Evolutionary conservation across 441 rosid genomes (phyloP).

Genomic region (Biscutella laevigata): DNA sequence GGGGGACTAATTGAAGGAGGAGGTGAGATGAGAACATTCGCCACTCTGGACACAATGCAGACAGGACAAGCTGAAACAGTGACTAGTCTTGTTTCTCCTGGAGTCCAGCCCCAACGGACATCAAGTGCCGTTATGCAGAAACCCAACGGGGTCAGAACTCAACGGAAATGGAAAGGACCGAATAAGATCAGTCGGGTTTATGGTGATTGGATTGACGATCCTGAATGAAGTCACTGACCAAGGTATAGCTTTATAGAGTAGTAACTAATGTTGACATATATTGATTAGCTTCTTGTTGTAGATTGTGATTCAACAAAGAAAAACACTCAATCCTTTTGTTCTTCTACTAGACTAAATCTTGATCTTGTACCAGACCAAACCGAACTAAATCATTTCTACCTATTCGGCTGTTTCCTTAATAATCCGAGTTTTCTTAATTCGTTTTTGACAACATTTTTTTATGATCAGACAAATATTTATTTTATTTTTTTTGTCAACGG

Average conservation of each 20-base stretch:
- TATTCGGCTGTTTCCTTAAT: no score
- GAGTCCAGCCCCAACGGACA: constrained; percentile 55
- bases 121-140: constrained; percentile 44
- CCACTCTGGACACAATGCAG: constrained; percentile 41
- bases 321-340: no score
- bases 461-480: no score
- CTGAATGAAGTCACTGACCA: constrained; percentile 28
- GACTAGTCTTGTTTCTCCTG: constrained; percentile 35
- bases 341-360: no score
- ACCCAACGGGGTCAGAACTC: constrained; percentile 62
- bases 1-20: constrained; percentile 61
- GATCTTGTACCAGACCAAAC: no score
- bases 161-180: constrained; percentile 91
- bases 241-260: no score
- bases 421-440: no score
- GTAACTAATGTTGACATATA: no score
- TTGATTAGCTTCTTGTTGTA: constrained; percentile 19
- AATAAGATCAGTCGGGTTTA: constrained; percentile 86
- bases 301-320: constrained; percentile 3
- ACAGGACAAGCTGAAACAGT: constrained; percentile 38
- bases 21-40: constrained; percentile 38
- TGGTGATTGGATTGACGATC: constrained; percentile 94
- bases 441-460: no score
- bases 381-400: no score
- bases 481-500: no score